These are phyloP conservation scores for Venturia oleaginea DNA, from an alignment of 2,329 filamentous ascomycete genomes.

Conservation along the genomic window DNA sequence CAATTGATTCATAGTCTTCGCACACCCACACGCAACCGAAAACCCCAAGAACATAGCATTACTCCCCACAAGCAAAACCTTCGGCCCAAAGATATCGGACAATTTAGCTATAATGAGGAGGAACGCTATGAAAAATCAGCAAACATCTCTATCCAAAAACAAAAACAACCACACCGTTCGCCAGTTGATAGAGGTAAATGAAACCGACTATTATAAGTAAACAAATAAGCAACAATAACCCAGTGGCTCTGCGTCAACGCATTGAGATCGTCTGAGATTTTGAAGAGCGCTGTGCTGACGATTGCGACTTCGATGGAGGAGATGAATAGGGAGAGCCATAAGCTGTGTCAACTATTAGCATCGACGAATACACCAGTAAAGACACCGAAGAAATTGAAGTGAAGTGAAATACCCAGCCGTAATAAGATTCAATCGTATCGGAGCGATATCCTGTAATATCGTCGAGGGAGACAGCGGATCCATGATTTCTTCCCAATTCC, in stretches of 20 bases:
- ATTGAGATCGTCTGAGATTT: slow-evolving; percentile 6
- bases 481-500: not conserved
- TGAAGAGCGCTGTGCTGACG: slow-evolving; percentile 7
- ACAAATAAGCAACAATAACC: slow-evolving; percentile 9
- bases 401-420: not conserved
- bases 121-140: not conserved
- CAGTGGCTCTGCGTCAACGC: slow-evolving; percentile 5
- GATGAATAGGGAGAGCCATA: slow-evolving; percentile 5
- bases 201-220: slow-evolving; percentile 7
- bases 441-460: not conserved
- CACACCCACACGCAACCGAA: not conserved
- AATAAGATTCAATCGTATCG: not conserved
- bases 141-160: not conserved
- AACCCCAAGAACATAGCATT: not conserved
- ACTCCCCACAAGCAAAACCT: not conserved
- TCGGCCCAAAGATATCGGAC: slow-evolving; percentile 7
- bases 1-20: slow-evolving; percentile 8
- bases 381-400: no score
- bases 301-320: slow-evolving; percentile 7
- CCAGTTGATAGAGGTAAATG: no score
- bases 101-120: slow-evolving; percentile 7
- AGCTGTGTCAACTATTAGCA: not conserved
- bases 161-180: not conserved
- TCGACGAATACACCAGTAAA: not conserved
- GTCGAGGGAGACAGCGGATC: not conserved